A percentile compares a stretch with the other conserved stretches of the same genome.
Conservation (phyloP, 805 yeast genomes). For the Ogataea trehalophila region DNA sequence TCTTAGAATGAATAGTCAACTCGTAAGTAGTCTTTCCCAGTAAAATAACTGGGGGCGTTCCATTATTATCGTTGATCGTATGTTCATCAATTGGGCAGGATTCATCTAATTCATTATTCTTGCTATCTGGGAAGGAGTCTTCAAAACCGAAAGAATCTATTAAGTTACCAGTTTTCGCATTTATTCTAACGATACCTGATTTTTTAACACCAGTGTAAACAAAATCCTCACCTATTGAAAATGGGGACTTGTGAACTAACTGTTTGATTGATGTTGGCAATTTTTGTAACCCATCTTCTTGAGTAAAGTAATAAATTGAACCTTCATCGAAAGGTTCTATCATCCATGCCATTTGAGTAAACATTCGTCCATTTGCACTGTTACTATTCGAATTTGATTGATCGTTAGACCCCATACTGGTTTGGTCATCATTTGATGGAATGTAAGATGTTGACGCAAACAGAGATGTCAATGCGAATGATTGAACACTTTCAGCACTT, state of each 20-base stretch:
- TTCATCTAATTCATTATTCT: not conserved
- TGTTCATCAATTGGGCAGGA: conserved; percentile 13
- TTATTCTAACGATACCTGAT: conserved; percentile 70
- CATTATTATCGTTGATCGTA: conserved; percentile 3
- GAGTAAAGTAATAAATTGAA: conserved; percentile 71
- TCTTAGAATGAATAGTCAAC: conserved; percentile 69
- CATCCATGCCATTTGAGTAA: conserved; percentile 57
- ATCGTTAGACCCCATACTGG: not conserved
- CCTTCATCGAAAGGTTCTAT: conserved; percentile 92
- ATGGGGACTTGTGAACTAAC: conserved; percentile 79
- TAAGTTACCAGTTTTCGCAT: conserved; percentile 70
- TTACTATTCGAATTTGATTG: not conserved
- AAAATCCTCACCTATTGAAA: conserved; percentile 75
- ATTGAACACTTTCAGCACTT: conserved; percentile 9
- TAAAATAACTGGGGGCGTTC: conserved; percentile 37
- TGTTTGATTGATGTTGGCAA: conserved; percentile 78
- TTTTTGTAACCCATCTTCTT: conserved; percentile 68
- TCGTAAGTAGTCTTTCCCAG: conserved; percentile 73
- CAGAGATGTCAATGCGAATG: not conserved
- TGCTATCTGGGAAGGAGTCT: not conserved
- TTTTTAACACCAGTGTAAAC: conserved; percentile 81
- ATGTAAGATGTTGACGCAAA: not conserved
- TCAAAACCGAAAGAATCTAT: conserved; percentile 53
- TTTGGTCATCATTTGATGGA: conserved; percentile 1
- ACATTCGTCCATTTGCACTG: not conserved